Conservation (phyloP, 2,329 filamentous ascomycete genomes). For the Colletotrichum godetiae region DNA sequence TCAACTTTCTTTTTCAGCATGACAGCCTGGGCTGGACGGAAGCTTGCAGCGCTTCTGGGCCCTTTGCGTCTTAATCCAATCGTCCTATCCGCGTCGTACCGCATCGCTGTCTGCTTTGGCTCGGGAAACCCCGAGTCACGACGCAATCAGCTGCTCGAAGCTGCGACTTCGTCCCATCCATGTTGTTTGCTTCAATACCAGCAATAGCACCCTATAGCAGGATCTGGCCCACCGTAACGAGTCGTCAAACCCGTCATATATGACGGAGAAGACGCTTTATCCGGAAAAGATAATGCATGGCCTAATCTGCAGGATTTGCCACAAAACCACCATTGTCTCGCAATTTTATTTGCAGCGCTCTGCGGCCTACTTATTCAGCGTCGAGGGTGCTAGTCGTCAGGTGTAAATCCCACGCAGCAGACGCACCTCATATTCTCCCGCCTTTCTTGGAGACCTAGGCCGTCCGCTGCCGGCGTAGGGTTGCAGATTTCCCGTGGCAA, state of each 20-base stretch:
- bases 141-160: background rate
- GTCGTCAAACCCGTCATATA: background rate
- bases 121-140: conserved; percentile 14
- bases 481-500: conserved; percentile 24
- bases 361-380: background rate
- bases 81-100: background rate
- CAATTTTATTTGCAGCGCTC: background rate
- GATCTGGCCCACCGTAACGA: conserved; percentile 8
- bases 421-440: background rate
- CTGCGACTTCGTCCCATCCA: conserved; percentile 4
- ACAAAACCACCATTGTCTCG: conserved; percentile 9
- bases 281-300: background rate
- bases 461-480: conserved; percentile 1
- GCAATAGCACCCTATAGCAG: conserved; percentile 16
- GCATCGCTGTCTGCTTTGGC: background rate
- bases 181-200: conserved; percentile 19
- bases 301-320: background rate
- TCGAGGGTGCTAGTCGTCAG: background rate
- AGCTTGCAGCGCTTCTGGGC: background rate
- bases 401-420: background rate
- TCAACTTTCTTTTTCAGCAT: conserved; percentile 1
- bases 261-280: background rate
- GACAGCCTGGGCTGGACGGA: conserved; percentile 3
- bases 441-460: conserved; percentile 1
- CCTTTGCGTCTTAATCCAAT: background rate